Evolutionary conservation across 1,284 basidiomycete genomes (phyloP), one percentile per base, ranked within the genome.

Genomic region (Boletus semigastroideus): DNA sequence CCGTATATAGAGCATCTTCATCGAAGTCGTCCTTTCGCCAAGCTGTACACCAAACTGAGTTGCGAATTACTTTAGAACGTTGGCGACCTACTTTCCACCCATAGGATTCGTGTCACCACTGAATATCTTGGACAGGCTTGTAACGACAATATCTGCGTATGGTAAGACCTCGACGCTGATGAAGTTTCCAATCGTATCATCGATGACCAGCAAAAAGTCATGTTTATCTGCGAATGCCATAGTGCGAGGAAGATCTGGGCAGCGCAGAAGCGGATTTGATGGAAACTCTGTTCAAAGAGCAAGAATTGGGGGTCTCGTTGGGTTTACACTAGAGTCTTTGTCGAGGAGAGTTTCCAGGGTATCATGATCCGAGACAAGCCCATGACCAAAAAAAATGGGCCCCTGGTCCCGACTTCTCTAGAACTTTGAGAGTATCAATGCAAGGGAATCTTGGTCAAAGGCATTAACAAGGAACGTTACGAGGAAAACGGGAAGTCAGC

Each of bases 141-240:
- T 94, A 47, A 90, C 95, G n/a, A 98, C 86, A 27, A 99, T 82
- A 71, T 99, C 97, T 2, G 90, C 92, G 59, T 85, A 92, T 5
- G 88, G 88, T 5, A 97, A 75, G 6, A 97, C 90, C 62, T 97
- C 90, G 42, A 99, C 94, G 61, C 98, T 99, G 59, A 94, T 82
- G 62, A 97, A 96, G 69, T 95, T 98, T 30, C 96, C 96, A 47
- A 99, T 84, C 2, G 94, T 98, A 68, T 99, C 97, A 67, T 99
- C 96, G 28, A 99, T 78, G 17, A 98, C 85, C 48, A 99, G 81
- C 28, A 94, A 71, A 69, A 98, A 98, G 40, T 87, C 83, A 64
- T 94, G 88, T 67, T 89, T 82, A 70, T 98, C 92, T 0, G 96
- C 95, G 10, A 99, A 77, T 17, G 75, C 66, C 45, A 94, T 80